Percentiles rank a stretch among this genome's conserved stretches.
These are phyloP conservation scores for Lactuca saligna DNA, from an alignment of 129 eudicot genomes.

Conservation along the genomic window DNA sequence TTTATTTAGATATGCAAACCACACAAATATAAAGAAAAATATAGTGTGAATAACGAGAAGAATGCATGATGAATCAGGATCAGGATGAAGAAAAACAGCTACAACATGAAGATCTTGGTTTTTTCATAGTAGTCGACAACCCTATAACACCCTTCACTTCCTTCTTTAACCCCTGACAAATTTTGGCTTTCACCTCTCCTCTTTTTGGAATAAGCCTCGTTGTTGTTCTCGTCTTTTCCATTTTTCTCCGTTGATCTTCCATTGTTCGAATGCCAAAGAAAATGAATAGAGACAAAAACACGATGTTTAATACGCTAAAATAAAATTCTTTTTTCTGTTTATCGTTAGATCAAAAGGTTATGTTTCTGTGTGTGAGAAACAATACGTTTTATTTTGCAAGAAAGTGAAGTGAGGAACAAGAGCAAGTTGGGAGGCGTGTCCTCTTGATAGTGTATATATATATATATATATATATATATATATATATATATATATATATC, in stretches of 20 bases:
- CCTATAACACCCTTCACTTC: slow-evolving; percentile 11
- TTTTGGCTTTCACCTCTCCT: slow-evolving; percentile 33
- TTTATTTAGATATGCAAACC: not conserved
- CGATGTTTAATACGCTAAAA: too few species aligned
- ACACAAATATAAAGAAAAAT: not conserved
- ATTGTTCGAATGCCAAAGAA: not conserved
- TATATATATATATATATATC: too few species aligned
- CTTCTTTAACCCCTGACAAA: slow-evolving; percentile 17
- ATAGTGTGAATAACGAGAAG: not conserved
- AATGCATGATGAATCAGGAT: not conserved
- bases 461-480: too few species aligned
- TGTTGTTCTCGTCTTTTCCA: not conserved
- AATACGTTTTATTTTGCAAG: not conserved
- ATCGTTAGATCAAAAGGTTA: not conserved
- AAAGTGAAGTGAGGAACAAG: slow-evolving; percentile 12
- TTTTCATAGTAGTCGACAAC: not conserved
- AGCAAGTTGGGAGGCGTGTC: slow-evolving; percentile 9
- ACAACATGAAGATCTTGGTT: slow-evolving; percentile 25
- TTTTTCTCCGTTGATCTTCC: slow-evolving; percentile 10
- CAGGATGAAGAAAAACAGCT: slow-evolving; percentile 4
- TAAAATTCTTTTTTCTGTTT: not conserved
- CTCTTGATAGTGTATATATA: slow-evolving; percentile 15
- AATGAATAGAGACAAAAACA: not conserved
- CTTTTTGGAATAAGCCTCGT: slow-evolving; percentile 13
- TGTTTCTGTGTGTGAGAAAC: not conserved